phyloP scores from a whole-genome alignment of 805 yeast genomes.

The Yarrowia porcina region DNA sequence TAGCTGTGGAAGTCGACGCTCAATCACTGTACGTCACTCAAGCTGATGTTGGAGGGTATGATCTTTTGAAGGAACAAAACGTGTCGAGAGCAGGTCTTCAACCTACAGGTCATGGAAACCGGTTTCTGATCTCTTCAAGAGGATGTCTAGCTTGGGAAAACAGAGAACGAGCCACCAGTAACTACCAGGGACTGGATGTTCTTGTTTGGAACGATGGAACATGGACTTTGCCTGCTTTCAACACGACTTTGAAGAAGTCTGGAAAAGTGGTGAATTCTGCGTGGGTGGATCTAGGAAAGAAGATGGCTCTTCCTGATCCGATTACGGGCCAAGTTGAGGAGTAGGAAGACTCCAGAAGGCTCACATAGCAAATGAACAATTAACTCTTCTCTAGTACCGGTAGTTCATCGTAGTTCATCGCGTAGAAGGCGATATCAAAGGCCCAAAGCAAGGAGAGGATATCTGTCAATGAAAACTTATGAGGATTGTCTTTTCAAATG shows the following conservation, averaged over 20 bases:
- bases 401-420: too few relatives aligned
- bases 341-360: too few relatives aligned
- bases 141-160: conserved; percentile 2
- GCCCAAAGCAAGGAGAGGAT: too few relatives aligned
- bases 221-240: conserved; percentile 1
- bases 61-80: background rate
- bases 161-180: background rate
- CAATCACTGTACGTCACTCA: conserved; percentile 5
- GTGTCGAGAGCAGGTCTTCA: background rate
- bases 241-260: background rate
- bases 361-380: too few relatives aligned
- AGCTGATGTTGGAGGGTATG: background rate
- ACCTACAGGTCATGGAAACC: background rate
- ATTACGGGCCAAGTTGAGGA: background rate
- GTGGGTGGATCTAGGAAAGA: background rate
- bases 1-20: background rate
- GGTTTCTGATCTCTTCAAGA: background rate
- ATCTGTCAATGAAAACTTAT: too few relatives aligned
- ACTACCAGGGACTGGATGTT: conserved; percentile 1
- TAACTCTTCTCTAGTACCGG: too few relatives aligned
- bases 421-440: too few relatives aligned
- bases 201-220: background rate
- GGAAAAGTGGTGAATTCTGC: background rate
- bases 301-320: background rate
- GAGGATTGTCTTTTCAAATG: too few relatives aligned